Base-by-base conservation (phyloP, 2,329 filamentous ascomycete species). In the Lachnellula willkommii region DNA sequence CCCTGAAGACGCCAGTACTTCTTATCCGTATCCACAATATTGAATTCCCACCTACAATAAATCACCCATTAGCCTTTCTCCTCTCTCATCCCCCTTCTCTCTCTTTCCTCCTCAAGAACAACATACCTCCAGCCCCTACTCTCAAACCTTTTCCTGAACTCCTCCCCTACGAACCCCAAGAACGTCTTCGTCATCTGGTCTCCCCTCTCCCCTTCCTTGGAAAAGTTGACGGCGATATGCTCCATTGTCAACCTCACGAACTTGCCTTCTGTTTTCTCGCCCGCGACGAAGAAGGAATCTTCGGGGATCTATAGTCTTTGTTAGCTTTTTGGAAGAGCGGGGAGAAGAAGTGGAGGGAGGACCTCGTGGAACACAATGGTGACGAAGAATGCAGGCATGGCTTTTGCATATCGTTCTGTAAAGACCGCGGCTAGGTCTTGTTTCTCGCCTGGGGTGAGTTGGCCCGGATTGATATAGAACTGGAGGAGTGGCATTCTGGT, bases 311-410 rank as follows among this genome's bases (percentile, higher is more conserved):
- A 20, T 28, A 7, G 40, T 7, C 26, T 32, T 28, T 28, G 3
- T 35, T 35, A 17, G 22, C 48, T 12, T 20, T 42, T 8, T 28
- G 17, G 1, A 42, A 3, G 15, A 17, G n/a, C n/a, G 14, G 36
- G 45, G 12, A 46, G 17, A 26, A 28, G 40, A 26, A 37, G 3
- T 37, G 20, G 39, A 15, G 14, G 24, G n/a, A n/a, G 8, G 1
- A 62, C 62, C 47, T 64, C 62, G 32, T 64, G 49, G 48, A 62
- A 62, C 5, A 60, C 46, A 15, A 64, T 52, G 12, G 57, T 57
- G 11, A 61, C 62, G 47, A 57, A 64, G 54, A 62, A 64, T 20
- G 42, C 60, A 3, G 62, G 62, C 54, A 64, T 55, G 5, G 40
- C 15, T 35, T 40, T 47, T 2, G 56, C 54, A 42, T 63, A 63